Evolutionary conservation across 2,329 filamentous ascomycete genomes (phyloP).

Genomic region (Aureobasidium leucospermi): DNA sequence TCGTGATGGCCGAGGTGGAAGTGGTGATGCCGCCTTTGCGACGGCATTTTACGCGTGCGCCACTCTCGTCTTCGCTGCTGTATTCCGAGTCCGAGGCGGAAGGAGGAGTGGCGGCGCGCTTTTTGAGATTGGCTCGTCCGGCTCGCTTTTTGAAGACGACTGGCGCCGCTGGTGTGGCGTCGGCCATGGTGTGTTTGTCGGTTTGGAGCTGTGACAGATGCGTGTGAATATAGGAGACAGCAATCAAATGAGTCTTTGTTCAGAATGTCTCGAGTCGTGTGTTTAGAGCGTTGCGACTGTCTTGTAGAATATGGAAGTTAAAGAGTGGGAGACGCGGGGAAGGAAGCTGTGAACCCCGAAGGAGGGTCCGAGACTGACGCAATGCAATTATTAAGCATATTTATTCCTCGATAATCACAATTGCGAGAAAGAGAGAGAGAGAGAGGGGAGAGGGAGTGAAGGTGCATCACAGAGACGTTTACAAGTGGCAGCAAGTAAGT

Average conservation of each 20-base stretch:
- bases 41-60: slow-evolving; percentile 70
- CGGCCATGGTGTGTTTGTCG: slow-evolving; percentile 23
- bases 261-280: not conserved
- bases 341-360: not conserved
- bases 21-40: slow-evolving; percentile 61
- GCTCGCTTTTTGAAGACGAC: slow-evolving; percentile 81
- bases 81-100: slow-evolving; percentile 55
- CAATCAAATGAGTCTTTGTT: not conserved
- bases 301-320: not conserved
- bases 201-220: not conserved
- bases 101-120: slow-evolving; percentile 71
- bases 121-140: slow-evolving; percentile 72
- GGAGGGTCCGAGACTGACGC: slow-evolving; percentile 1
- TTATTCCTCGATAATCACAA: not conserved
- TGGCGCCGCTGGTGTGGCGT: slow-evolving; percentile 18
- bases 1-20: slow-evolving; percentile 47
- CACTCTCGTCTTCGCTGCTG: slow-evolving; percentile 68
- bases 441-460: too few species aligned
- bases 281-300: not conserved
- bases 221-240: too few species aligned
- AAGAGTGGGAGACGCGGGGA: not conserved
- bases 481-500: too few species aligned
- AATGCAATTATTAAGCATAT: slow-evolving; percentile 9
- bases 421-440: too few species aligned
- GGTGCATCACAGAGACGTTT: too few species aligned